phyloP scores from a whole-genome alignment of 208 protist genomes.

The Porcisia hertigi region DNA sequence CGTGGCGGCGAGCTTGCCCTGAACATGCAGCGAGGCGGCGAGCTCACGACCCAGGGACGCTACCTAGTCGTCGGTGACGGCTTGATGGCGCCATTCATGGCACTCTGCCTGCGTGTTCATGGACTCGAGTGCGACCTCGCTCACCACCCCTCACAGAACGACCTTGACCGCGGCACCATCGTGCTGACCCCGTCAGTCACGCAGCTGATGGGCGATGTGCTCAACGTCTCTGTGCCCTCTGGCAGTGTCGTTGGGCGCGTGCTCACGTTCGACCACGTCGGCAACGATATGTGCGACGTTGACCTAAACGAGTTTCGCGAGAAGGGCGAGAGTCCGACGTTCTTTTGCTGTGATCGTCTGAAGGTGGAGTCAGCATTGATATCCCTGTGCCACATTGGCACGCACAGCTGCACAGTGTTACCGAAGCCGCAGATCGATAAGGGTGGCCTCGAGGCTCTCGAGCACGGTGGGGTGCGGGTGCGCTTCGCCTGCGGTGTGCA shows the following conservation, averaged over 20 bases:
- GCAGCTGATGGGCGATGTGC: conserved; percentile 90
- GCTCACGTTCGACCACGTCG: conserved; percentile 91
- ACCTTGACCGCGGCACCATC: conserved; percentile 86
- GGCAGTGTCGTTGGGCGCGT: conserved; percentile 89
- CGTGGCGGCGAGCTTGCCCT: conserved; percentile 51
- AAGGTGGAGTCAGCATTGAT: conserved; percentile 87
- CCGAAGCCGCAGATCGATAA: conserved; percentile 79
- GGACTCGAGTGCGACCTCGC: conserved; percentile 89
- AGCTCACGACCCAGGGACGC: conserved; percentile 63
- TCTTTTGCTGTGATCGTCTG: conserved; percentile 90
- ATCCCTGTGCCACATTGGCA: conserved; percentile 80
- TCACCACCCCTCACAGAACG: conserved; percentile 61
- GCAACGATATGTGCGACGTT: conserved; percentile 92
- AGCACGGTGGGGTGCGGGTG: conserved; percentile 84
- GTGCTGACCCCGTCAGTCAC: conserved; percentile 91
- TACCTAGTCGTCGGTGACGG: conserved; percentile 92
- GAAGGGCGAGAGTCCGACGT: conserved; percentile 93
- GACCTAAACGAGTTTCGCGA: conserved; percentile 92
- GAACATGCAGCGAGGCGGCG: conserved; percentile 48
- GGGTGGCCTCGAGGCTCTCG: conserved; percentile 76
- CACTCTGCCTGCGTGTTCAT: conserved; percentile 87
- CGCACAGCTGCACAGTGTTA: conserved; percentile 83
- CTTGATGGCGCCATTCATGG: conserved; percentile 93
- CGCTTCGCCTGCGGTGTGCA: conserved; percentile 80
- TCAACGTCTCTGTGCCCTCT: conserved; percentile 89